Evolutionary conservation across 331 rosid genomes (phyloP).

Genomic region (Pyrus hybrid): DNA sequence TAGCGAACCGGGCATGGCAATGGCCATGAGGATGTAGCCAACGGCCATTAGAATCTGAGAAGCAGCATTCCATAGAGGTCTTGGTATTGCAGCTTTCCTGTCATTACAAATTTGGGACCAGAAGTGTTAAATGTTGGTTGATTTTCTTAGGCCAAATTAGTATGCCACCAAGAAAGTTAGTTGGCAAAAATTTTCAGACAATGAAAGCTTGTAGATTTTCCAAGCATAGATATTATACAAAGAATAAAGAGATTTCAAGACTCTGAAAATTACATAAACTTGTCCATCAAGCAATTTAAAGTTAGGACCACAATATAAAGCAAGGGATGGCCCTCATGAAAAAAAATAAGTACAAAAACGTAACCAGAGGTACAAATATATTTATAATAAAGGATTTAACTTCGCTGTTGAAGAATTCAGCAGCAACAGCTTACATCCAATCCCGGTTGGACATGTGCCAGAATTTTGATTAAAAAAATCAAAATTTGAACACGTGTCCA

Average conservation of each 20-base stretch:
- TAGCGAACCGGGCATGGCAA: slow-evolving; percentile 75
- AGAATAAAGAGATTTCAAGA: background rate
- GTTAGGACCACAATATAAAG: background rate
- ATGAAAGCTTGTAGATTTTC: background rate
- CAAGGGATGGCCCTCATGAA: background rate
- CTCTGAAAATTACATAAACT: background rate
- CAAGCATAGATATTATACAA: background rate
- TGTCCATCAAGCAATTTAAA: background rate
- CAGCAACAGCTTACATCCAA: too few relatives aligned
- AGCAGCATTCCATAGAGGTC: slow-evolving; percentile 77
- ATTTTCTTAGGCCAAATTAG: background rate
- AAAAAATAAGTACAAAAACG: too few relatives aligned
- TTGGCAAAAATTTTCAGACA: background rate
- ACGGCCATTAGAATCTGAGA: slow-evolving; percentile 82
- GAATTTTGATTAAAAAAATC: too few relatives aligned
- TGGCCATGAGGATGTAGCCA: slow-evolving; percentile 61
- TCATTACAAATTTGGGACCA: background rate
- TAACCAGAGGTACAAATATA: too few relatives aligned
- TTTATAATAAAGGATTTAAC: too few relatives aligned
- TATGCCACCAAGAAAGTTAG: background rate
- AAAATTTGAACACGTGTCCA: too few relatives aligned
- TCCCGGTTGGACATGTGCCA: too few relatives aligned
- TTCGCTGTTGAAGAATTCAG: too few relatives aligned
- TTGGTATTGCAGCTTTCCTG: slow-evolving; percentile 69
- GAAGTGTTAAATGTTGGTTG: background rate